Conservation (phyloP, 2,329 filamentous ascomycete genomes). For the Raffaelea albimanens region DNA sequence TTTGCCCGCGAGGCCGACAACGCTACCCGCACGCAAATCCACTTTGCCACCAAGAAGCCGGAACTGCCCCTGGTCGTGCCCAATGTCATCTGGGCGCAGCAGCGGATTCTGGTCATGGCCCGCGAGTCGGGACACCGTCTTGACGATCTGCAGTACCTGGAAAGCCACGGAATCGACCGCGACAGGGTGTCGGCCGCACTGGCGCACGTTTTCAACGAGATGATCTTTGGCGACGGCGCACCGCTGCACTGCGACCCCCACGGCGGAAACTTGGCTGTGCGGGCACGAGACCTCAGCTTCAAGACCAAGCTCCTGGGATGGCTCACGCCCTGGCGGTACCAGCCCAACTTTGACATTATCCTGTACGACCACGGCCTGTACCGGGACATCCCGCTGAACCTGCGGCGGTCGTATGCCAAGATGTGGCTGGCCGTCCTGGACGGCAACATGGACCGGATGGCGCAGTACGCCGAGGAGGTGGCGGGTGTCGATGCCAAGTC, state of each 20-base stretch:
- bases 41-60: slow-evolving; percentile 62
- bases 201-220: slow-evolving; percentile 93
- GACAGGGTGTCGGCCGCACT: slow-evolving; percentile 92
- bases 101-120: slow-evolving; percentile 91
- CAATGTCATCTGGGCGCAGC: slow-evolving; percentile 78
- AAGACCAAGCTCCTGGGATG: not conserved
- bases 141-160: slow-evolving; percentile 82
- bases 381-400: slow-evolving; percentile 70
- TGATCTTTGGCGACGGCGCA: slow-evolving; percentile 89
- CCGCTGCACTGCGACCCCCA: slow-evolving; percentile 96
- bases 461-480: slow-evolving; percentile 78
- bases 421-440: slow-evolving; percentile 96
- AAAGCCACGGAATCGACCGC: slow-evolving; percentile 77
- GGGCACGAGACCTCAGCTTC: slow-evolving; percentile 12
- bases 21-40: slow-evolving; percentile 65
- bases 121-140: slow-evolving; percentile 77
- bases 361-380: slow-evolving; percentile 97
- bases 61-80: slow-evolving; percentile 81
- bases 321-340: slow-evolving; percentile 20
- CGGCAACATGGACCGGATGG: slow-evolving; percentile 76
- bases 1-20: slow-evolving; percentile 82
- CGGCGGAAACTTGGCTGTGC: slow-evolving; percentile 89
- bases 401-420: slow-evolving; percentile 85
- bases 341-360: slow-evolving; percentile 80
- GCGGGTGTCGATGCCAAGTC: slow-evolving; percentile 82